Base-by-base conservation (phyloP, 192 early-diverging fungal genomes). In the Pecoramyces ruminantium region DNA sequence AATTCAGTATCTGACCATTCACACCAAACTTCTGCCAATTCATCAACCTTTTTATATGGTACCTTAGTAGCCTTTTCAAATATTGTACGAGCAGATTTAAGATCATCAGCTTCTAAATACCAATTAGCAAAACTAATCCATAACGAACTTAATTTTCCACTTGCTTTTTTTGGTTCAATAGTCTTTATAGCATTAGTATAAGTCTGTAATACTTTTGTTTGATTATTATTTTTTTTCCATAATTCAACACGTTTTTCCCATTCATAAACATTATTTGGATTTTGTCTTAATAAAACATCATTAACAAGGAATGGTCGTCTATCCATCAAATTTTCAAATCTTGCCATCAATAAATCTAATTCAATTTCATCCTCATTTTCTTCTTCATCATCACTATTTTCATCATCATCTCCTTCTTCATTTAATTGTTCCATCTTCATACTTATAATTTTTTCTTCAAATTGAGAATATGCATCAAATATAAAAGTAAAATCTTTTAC, bases 381-480 rank as follows among this genome's bases (percentile, higher is more conserved):
- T 18, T 81, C 83, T 29, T 92, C 89, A 4, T 85, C 87, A 28
- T 83, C 85, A 12, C 81, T 83, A 11, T 39, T 39, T 12, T 84
- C 88, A 28, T 81, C 83, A 25, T 85, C 84, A 18, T 86, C 82
- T 25, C 30, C 8, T 77, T 81, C 81, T 77, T 87, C 86, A 0
- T 89, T 91, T 29, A 92, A 87, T 21, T 84, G 84, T 82, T 93
- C 92, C 92, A 98, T 93, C 29, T 89, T 91, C 15, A 87, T 86
- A 13, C 90, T 86, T 34, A 98, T 91, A 39, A 94, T 88, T 18
- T 87, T 86, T 83, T 97, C 96, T 81, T 96, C 95, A 81, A 97
- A 93, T 79, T 96, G 92, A 16, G 95, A 94, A 83, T 98, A 99
- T 2, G 96, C 93, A 82, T 99, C 96, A 88, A 99, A 99, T 81